Percentiles rank a stretch among this genome's conserved stretches.
Conservation (phyloP, 2,329 filamentous ascomycete species). For the Xylariomycetidae sp. region DNA sequence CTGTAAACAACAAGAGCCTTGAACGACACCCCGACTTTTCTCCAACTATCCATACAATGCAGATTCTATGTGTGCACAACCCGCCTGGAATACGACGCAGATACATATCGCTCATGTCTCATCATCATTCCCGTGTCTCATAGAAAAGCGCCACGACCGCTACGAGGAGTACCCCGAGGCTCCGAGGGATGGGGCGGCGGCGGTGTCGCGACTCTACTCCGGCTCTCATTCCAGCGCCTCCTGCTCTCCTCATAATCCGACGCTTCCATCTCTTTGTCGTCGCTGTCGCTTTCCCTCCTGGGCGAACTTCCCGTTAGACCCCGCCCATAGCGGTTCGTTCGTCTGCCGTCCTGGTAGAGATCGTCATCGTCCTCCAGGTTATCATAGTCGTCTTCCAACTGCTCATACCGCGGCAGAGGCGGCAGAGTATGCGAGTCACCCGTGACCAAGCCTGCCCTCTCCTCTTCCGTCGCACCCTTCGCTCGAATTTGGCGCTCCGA, state of each 20-base stretch:
- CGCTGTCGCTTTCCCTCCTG: slow-evolving; percentile 10
- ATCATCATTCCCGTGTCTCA: slow-evolving; percentile 14
- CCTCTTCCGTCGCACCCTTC: slow-evolving; percentile 69
- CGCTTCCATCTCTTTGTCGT: slow-evolving; percentile 25
- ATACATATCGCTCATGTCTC: slow-evolving; percentile 20
- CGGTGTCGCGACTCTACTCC: slow-evolving; percentile 14
- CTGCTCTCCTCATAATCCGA: slow-evolving; percentile 22
- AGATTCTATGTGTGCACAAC: no score
- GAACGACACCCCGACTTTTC: no score
- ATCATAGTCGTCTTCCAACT: slow-evolving; percentile 6
- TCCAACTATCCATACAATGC: no score
- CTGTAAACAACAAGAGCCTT: no score
- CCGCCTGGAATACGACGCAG: neutral
- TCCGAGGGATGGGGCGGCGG: slow-evolving; percentile 16
- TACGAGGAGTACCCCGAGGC: slow-evolving; percentile 13
- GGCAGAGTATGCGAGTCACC: slow-evolving; percentile 47
- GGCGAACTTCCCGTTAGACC: slow-evolving; percentile 35
- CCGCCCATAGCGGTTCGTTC: slow-evolving; percentile 31
- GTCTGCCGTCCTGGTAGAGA: slow-evolving; percentile 27
- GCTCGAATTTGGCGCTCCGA: slow-evolving; percentile 29
- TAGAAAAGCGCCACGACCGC: slow-evolving; percentile 15
- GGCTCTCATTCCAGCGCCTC: slow-evolving; percentile 21
- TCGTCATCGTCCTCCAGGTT: slow-evolving; percentile 24
- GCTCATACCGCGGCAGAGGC: slow-evolving; percentile 29
- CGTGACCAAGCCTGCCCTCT: slow-evolving; percentile 74